Conservation (phyloP, 257 asterid species). For the Paulownia fortunei region DNA sequence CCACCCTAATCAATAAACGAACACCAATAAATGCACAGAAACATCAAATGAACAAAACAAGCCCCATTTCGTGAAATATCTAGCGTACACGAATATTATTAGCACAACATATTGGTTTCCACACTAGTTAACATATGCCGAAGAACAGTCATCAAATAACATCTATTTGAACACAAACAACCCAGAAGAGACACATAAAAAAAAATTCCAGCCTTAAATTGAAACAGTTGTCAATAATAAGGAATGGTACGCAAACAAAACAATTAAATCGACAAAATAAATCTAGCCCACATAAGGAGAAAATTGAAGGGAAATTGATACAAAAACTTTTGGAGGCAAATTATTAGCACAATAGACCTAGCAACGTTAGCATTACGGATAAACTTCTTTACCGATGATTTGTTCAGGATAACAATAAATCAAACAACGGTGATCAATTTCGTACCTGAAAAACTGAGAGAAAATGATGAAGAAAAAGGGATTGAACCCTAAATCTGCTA, state of each 20-base stretch:
- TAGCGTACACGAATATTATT: background rate
- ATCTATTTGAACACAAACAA: background rate
- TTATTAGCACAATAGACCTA: background rate
- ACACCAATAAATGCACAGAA: slow-evolving; percentile 13
- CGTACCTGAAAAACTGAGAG: slow-evolving; percentile 32
- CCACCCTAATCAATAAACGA: slow-evolving; percentile 32
- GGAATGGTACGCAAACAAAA: background rate
- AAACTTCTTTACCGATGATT: background rate
- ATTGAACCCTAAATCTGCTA: slow-evolving; percentile 22
- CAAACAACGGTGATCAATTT: background rate
- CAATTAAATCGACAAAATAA: background rate
- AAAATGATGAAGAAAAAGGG: background rate
- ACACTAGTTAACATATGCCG: background rate
- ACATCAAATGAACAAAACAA: slow-evolving; percentile 20
- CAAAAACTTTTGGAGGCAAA: background rate
- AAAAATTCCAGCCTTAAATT: background rate
- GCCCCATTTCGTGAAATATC: background rate
- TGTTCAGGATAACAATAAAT: slow-evolving; percentile 8
- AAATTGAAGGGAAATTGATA: background rate
- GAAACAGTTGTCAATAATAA: background rate
- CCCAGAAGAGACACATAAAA: background rate
- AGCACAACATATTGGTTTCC: background rate
- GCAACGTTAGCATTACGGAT: background rate
- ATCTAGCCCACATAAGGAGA: slow-evolving; percentile 2
- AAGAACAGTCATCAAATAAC: slow-evolving; percentile 14